Conservation (phyloP, 371 early-diverging fungal genomes). For the Coelomomyces lativittatus region DNA sequence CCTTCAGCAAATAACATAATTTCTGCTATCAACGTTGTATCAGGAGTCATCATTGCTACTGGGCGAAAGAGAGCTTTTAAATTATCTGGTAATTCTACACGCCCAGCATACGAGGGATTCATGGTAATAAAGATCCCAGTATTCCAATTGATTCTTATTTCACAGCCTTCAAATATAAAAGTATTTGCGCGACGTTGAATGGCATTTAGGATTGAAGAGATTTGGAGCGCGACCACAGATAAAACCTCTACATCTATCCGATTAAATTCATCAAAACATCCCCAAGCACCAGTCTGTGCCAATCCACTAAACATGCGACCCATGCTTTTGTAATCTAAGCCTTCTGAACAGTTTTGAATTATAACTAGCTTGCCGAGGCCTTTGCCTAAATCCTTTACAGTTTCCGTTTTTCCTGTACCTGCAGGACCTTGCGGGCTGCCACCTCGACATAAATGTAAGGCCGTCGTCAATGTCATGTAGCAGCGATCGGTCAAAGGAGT, state of each 20-base stretch:
- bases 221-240: constrained; percentile 26
- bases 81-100: constrained; percentile 37
- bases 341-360: constrained; percentile 39
- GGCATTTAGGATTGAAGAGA: constrained; percentile 20
- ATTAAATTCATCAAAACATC: constrained; percentile 52
- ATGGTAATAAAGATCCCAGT: constrained; percentile 39
- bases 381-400: constrained; percentile 41
- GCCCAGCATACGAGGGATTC: constrained; percentile 45
- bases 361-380: constrained; percentile 31
- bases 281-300: constrained; percentile 38
- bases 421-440: constrained; percentile 30
- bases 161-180: constrained; percentile 33
- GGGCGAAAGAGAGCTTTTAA: constrained; percentile 33
- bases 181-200: constrained; percentile 10
- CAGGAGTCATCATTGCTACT: constrained; percentile 37
- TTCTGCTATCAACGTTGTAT: constrained; percentile 32
- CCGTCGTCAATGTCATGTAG: constrained; percentile 33
- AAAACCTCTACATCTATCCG: constrained; percentile 38
- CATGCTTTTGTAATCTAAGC: constrained; percentile 20
- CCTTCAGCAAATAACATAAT: constrained; percentile 42
- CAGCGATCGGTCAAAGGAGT: constrained; percentile 39
- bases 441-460: constrained; percentile 24
- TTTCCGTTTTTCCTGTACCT: constrained; percentile 49
- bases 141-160: constrained; percentile 15
- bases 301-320: constrained; percentile 30